Conservation (phyloP, 139 green algal genomes). For the Astrephomene gubernaculifera region DNA sequence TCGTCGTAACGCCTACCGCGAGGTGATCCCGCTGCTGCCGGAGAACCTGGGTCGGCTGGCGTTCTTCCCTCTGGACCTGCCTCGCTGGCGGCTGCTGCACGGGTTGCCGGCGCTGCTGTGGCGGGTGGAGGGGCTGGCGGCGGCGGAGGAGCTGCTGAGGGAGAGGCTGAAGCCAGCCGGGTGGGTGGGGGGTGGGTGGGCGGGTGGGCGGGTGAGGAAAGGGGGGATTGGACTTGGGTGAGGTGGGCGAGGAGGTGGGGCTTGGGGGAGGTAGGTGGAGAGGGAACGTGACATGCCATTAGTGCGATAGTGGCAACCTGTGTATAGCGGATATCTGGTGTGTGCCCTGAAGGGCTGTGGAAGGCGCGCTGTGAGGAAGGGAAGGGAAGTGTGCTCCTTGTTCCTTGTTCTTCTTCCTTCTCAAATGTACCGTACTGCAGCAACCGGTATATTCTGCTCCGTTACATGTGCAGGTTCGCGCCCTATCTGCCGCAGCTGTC, state of each 20-base stretch:
- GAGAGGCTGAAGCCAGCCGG: background rate
- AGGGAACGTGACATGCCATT: background rate
- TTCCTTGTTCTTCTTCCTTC: too few relatives aligned
- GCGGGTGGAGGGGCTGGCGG: conserved; percentile 22
- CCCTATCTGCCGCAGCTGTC: background rate
- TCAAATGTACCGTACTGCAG: too few relatives aligned
- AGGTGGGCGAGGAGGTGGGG: background rate
- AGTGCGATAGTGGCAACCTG: background rate
- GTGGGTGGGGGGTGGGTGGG: background rate
- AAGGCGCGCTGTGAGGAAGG: too few relatives aligned
- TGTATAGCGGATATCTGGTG: too few relatives aligned
- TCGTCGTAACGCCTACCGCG: background rate
- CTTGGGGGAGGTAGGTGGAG: background rate
- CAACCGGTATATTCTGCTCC: too few relatives aligned
- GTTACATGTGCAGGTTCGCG: background rate
- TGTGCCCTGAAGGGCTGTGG: too few relatives aligned
- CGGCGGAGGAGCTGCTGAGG: background rate
- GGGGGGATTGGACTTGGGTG: background rate
- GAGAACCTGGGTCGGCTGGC: conserved; percentile 5
- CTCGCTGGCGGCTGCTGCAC: conserved; percentile 6
- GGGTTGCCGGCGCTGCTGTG: background rate
- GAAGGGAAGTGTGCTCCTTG: too few relatives aligned
- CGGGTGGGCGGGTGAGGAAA: background rate
- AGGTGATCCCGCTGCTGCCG: background rate
- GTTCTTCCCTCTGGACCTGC: conserved; percentile 1